phyloP scores from a whole-genome alignment of 192 early-diverging fungal species.

The Coemansia sp. region DNA sequence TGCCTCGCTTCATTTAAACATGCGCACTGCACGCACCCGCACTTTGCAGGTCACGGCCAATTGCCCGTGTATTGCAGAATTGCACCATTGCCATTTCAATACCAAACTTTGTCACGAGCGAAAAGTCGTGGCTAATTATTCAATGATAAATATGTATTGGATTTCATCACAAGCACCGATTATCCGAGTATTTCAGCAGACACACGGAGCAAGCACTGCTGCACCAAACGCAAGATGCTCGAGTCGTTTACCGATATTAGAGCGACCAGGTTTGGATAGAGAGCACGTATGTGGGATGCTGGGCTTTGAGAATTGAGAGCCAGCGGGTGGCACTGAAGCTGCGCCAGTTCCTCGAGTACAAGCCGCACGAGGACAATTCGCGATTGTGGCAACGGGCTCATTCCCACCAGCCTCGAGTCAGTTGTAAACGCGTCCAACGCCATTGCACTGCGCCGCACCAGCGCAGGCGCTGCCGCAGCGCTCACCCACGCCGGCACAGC shows the following conservation, averaged over 20 bases:
- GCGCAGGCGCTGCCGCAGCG: conserved; percentile 20
- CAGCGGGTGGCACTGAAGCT: conserved; percentile 17
- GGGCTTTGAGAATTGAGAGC: conserved; percentile 13
- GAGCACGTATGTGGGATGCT: conserved; percentile 30
- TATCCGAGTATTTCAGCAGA: conserved; percentile 28
- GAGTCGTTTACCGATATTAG: conserved; percentile 25
- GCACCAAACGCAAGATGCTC: conserved; percentile 16
- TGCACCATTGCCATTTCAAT: neutral
- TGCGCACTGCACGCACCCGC: neutral
- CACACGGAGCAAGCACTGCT: conserved; percentile 29
- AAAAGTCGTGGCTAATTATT: conserved; percentile 4
- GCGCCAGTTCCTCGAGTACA: conserved; percentile 33
- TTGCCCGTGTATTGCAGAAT: conserved; percentile 3
- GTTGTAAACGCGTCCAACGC: conserved; percentile 25
- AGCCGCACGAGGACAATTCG: conserved; percentile 24
- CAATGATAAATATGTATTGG: neutral
- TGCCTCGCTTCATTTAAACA: conserved; percentile 1
- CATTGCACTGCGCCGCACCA: conserved; percentile 32
- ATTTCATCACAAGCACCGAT: conserved; percentile 1
- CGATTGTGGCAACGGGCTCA: conserved; percentile 30
- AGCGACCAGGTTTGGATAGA: conserved; percentile 30
- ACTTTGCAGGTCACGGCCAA: neutral
- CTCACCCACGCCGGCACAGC: conserved; percentile 36
- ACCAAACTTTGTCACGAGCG: conserved; percentile 1
- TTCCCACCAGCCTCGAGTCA: conserved; percentile 30